Base-by-base conservation (phyloP, 108 stramenopile species). In the Fragilaria radians region DNA sequence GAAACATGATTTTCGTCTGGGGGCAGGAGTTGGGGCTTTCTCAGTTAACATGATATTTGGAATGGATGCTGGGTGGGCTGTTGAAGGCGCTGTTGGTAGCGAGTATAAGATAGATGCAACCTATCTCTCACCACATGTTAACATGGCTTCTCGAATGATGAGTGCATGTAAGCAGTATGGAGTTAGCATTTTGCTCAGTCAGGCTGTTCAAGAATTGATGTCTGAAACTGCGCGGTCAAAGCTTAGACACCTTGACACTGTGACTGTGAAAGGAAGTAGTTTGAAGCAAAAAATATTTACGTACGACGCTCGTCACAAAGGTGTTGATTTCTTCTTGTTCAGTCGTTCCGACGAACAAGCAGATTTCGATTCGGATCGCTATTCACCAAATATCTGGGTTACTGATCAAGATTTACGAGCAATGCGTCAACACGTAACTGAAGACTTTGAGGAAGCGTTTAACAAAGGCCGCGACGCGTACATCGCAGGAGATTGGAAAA, bases 51-150 rank as follows among this genome's bases (percentile, higher is more conserved):
- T 98, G 62, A 78, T 84, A 36, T 92, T 86, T 65, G 97, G 97
- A 2, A 86, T 98, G 85, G 91, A 96, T 76, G 89, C 94, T 31
- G 97, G 97, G 18, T 98, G 97, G 97, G 91, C 91, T 5, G 83
- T 94, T 0, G 95, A 96, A 58, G 95, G 95, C 36, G 95, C 95
- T 2, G 95, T 96, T 19, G 95, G 95, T 1, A 82, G 80, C 36
- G 66, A 76, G 42, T 84, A 88, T 73, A 96, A 96, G 67, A 90
- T 96, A 57, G 96, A 97, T 71, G 96, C 96, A 29, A 97, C 96
- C n/a, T 97, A 97, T 61, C 73, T 97, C 4, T 93, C 91, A 18
- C 96, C 96, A 17, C 92, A 94, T 71, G 96, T 97, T 22, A 97
- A 97, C 61, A 92, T 95, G 92, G 90, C 96, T 22, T 87, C 91